Evolutionary conservation across 176 grass and related monocot species (phyloP), one percentile per base, ranked within the genome.

Genomic region (Hyparrhenia diplandra): DNA sequence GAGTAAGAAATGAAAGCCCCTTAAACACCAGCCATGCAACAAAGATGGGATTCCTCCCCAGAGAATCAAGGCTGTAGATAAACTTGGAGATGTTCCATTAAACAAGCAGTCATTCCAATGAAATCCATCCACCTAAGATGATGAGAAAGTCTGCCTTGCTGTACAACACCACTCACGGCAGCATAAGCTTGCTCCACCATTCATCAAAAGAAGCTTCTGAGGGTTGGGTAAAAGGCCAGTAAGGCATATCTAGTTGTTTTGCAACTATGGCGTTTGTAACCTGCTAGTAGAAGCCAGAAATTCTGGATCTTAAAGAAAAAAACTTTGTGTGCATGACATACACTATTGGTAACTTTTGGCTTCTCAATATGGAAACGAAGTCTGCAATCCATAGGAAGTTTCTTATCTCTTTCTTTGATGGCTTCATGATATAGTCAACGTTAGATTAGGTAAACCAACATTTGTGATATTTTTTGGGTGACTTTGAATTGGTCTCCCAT

Each of bases 331-430:
- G 27, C 18, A 43, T 49, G 46, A 49, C 46, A 49, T 49, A 49
- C 5, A 49, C 5, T 49, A 54, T 21, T 5, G 2, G 52, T 23
- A 57, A 57, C 20, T 41, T 25, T 14, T 42, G 18, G 10, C n/a
- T 13, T 69, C 66, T 71, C 8, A 47, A 57, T 73, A 61, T 1
- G 1, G 37, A 49, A 41, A 47, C 36, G 27, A 60, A n/a, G 2
- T 82, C 23, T 69, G 8, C 61, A 63, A 62, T 62, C 16, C 43
- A 35, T 34, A 25, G 27, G 71, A 64, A 76, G 21, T 66, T 81
- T 71, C 82, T 64, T 71, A 64, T 57, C 21, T 81, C 40, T 76
- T 87, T 77, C 7, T 76, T 67, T 69, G 69, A 76, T 51, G 47
- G 34, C 7, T 89, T 66, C 29, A 55, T 71, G 65, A 11, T 77